A percentile compares a stretch with the other conserved stretches of the same genome.
Evolutionary conservation across 257 asterid species (phyloP).

Genomic region (Solanum sejunctum): DNA sequence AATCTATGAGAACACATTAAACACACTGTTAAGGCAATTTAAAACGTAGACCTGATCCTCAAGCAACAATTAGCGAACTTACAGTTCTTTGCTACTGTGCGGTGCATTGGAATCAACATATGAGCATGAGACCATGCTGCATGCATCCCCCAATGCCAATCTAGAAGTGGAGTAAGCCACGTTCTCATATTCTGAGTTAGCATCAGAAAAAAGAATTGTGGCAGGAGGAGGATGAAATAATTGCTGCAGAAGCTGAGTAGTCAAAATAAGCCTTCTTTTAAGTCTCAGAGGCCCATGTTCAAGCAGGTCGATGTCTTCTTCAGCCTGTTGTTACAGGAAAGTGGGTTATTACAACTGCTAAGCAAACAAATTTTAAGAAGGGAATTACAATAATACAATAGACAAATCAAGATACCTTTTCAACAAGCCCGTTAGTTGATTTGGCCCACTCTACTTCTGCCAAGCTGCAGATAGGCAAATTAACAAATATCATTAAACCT

Average conservation of each 20-base stretch:
- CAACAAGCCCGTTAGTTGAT: constrained; percentile 38
- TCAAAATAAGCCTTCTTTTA: constrained; percentile 57
- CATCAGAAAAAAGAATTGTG: constrained; percentile 36
- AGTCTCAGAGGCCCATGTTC: constrained; percentile 36
- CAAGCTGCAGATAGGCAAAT: constrained; percentile 23
- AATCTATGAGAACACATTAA: constrained; percentile 6
- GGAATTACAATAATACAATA: background rate
- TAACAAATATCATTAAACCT: background rate
- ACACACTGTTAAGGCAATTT: background rate
- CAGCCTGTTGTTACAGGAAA: constrained; percentile 35
- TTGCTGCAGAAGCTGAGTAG: constrained; percentile 84
- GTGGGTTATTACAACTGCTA: background rate
- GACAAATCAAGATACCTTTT: constrained; percentile 37
- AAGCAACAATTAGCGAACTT: background rate
- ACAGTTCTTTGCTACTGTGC: background rate
- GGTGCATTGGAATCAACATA: background rate
- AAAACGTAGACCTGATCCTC: background rate
- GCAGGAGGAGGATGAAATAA: constrained; percentile 43
- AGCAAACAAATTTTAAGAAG: background rate
- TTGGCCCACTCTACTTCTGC: constrained; percentile 58
- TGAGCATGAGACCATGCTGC: constrained; percentile 21
- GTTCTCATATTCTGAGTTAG: constrained; percentile 29
- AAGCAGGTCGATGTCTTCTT: constrained; percentile 31
- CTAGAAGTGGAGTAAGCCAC: constrained; percentile 50
- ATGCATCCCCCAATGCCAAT: constrained; percentile 61